Percentiles rank a stretch among this genome's conserved stretches.
phyloP scores from a whole-genome alignment of 805 yeast genomes.

The Saccharomycopsis sp. region DNA sequence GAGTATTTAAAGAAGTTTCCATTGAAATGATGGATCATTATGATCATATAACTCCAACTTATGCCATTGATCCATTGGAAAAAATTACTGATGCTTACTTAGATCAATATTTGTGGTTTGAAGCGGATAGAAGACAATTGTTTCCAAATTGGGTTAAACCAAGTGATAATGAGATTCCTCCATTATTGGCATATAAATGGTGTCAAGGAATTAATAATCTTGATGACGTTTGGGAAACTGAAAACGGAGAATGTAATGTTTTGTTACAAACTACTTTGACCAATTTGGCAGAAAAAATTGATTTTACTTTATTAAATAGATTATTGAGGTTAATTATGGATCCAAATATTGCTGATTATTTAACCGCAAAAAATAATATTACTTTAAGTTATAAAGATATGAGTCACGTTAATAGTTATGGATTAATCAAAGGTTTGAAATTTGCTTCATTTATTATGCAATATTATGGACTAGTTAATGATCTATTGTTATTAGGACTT shows the following conservation, averaged over 20 bases:
- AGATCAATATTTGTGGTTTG: conserved; percentile 95
- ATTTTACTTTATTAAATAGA: conserved; percentile 76
- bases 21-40: conserved; percentile 88
- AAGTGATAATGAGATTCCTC: conserved; percentile 87
- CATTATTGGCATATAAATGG: conserved; percentile 86
- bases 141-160: conserved; percentile 98
- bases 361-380: conserved; percentile 84
- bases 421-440: conserved; percentile 80
- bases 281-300: conserved; percentile 76
- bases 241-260: conserved; percentile 68
- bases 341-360: conserved; percentile 87
- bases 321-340: conserved; percentile 74
- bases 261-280: conserved; percentile 68
- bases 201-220: conserved; percentile 82
- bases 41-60: conserved; percentile 75
- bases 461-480: conserved; percentile 79
- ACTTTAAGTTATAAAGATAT: conserved; percentile 81
- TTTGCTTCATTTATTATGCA: conserved; percentile 86
- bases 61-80: conserved; percentile 82
- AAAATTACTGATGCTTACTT: conserved; percentile 93
- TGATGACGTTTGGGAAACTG: conserved; percentile 66
- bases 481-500: conserved; percentile 70
- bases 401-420: conserved; percentile 86
- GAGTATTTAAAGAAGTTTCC: conserved; percentile 84
- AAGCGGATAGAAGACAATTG: conserved; percentile 73